Conservation (phyloP, 1,139 yeast species). For the Candida smagusa region DNA sequence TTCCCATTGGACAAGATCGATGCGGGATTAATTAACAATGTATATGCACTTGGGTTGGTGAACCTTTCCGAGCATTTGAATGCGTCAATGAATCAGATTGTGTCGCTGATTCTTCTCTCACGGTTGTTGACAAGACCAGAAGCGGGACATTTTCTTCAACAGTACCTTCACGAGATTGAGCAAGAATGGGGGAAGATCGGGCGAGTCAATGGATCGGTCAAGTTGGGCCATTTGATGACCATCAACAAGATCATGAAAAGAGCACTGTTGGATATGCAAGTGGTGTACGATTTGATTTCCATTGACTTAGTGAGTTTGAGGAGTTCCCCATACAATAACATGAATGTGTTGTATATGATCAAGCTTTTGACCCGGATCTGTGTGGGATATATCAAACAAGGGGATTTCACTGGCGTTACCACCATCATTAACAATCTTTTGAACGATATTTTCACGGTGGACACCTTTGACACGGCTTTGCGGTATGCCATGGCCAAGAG, state of each 20-base stretch:
- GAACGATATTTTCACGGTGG: constrained; percentile 25
- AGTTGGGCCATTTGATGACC: constrained; percentile 37
- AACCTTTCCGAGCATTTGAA: constrained; percentile 24
- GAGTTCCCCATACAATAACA: constrained; percentile 15
- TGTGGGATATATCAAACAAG: constrained; percentile 12
- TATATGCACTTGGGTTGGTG: constrained; percentile 32
- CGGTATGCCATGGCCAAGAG: constrained; percentile 40
- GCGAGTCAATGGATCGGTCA: constrained; percentile 14
- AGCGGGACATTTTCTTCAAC: constrained; percentile 12
- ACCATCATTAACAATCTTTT: constrained; percentile 28
- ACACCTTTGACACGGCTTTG: constrained; percentile 30
- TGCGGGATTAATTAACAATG: constrained; percentile 24
- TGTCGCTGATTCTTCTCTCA: constrained; percentile 35
- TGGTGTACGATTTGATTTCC: constrained; percentile 16
- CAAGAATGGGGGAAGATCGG: constrained; percentile 17
- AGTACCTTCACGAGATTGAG: constrained; percentile 17
- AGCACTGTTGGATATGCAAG: constrained; percentile 6
- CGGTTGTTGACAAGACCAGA: constrained; percentile 37
- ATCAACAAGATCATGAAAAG: constrained; percentile 36
- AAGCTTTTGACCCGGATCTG: constrained; percentile 35
- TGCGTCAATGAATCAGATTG: constrained; percentile 27
- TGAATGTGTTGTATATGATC: constrained; percentile 28
- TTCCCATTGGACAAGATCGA: constrained; percentile 52
- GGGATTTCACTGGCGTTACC: constrained; percentile 18
- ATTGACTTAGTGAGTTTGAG: constrained; percentile 11